Base-by-base conservation (phyloP, 208 protist species). In the Wallacemonas rigidus region DNA sequence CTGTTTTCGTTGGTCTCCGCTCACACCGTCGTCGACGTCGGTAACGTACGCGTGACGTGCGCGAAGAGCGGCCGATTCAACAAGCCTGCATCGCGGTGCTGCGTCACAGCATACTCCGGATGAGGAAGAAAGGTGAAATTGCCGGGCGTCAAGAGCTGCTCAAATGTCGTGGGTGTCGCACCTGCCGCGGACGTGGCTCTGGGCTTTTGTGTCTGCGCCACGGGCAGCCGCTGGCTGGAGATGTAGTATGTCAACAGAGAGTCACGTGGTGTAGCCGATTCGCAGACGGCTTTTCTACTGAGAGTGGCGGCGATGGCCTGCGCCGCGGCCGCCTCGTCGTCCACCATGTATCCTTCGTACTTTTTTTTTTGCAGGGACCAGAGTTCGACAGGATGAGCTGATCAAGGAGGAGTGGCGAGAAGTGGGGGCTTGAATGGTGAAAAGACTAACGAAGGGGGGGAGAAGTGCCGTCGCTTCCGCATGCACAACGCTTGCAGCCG, bases 91-190 rank as follows among this genome's bases (percentile, higher is more conserved):
- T 76, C 71, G 26, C 77, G 12, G 5, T 74, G 58, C 58, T 72
- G 61, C 43, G 64, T 15, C 77, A 65, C 77, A n/a, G 79, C 83
- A 44, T 90, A 93, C 51, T 70, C 39, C 11, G 88, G 85, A 62
- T 87, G 77, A 1, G 89, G 89, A 11, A 94, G 72, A 60, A 93
- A 86, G 8, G 75, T 72, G 72, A 89, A 93, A 71, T 82, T 67
- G 2, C 88, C 83, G 2, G 70, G 65, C 41, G 57, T 54, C 53
- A 47, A 76, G 41, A 64, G n/a, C 45, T 50, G 45, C 45, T 50
- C 45, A 12, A 6, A 14, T 6, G 45, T 50, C 6, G 26, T 44
- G 14, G 1, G 17, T 36, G 11, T 8, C 26, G 11, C 26, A 8
- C 6, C 53, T 54, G 39, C 14, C 55, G 69, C 40, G 0, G 54